These are phyloP conservation scores for Lichtheimia hyalospora DNA, from an alignment of 371 early-diverging fungal genomes.

Conservation along the genomic window DNA sequence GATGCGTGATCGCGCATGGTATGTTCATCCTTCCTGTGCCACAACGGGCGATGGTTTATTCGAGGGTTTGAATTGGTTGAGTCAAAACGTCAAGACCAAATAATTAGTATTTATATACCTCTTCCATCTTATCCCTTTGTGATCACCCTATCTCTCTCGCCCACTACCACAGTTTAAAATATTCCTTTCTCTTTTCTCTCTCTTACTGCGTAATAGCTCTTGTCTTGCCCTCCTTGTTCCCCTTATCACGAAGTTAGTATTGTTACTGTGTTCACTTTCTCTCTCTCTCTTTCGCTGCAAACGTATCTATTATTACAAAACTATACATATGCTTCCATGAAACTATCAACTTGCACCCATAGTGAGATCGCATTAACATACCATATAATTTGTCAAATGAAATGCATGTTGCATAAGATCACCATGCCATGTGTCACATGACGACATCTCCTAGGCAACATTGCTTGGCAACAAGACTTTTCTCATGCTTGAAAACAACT, in stretches of 20 bases:
- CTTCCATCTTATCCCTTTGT: constrained; percentile 2
- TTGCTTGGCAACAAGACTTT: no score
- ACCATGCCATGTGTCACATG: no score
- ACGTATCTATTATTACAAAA: constrained; percentile 1
- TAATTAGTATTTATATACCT: constrained; percentile 15
- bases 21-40: constrained; percentile 85
- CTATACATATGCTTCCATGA: background rate
- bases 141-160: background rate
- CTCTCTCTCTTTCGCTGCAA: background rate
- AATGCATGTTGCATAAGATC: no score
- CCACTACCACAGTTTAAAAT: background rate
- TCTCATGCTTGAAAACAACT: no score
- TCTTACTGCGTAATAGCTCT: constrained; percentile 1
- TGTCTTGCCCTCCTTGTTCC: background rate
- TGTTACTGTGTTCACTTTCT: background rate
- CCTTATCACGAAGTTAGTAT: background rate
- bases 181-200: background rate
- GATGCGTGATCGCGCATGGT: constrained; percentile 81
- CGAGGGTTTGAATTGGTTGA: constrained; percentile 89
- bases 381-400: no score
- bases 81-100: constrained; percentile 79
- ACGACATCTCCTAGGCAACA: no score
- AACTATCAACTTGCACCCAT: no score
- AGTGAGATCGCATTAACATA: no score
- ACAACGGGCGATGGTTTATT: constrained; percentile 87